Base-by-base conservation (phyloP, 1,284 basidiomycete genomes). In the Somion occarium region DNA sequence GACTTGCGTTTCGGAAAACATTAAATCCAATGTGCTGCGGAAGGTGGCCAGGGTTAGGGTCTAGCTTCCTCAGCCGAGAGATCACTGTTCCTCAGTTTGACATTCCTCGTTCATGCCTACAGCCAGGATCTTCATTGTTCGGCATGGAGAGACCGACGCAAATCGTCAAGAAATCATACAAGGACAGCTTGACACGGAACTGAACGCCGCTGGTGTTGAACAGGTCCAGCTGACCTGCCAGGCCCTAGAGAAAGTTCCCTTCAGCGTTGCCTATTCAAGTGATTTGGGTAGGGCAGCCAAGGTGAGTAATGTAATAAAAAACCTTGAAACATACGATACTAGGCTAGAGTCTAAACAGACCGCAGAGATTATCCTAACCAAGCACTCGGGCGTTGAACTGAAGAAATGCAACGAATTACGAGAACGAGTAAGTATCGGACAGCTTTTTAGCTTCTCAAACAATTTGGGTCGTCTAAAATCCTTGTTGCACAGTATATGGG, bases 71-170 rank as follows among this genome's bases (percentile, higher is more conserved):
- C n/a, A n/a, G n/a, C n/a, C n/a, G n/a, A n/a, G n/a, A n/a, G n/a
- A n/a, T n/a, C n/a, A n/a, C n/a, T n/a, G n/a, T n/a, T n/a, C n/a
- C n/a, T n/a, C n/a, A n/a, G n/a, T n/a, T n/a, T n/a, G n/a, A n/a
- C n/a, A n/a, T n/a, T n/a, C 30, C 7, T 37, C 47, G 12, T 24
- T 27, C 38, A 46, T 46, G 44, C n/a, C 25, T 15, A 20, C 23
- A 13, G 46, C 37, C 11, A 37, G 23, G 19, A 18, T 90, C 38
- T 87, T 83, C 62, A 69, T 90, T 53, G 76, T 89, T 42, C 79
- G 87, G 43, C 88, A 90, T 59, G 88, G 86, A 27, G 86, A 90
- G 69, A 90, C 87, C 25, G 73, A 80, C 45, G 80, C 77, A 61
- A 90, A 89, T 63, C 67, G 71, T 49, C 64, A 69, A 9, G 70